Percentiles rank a stretch among this genome's conserved stretches.
Evolutionary conservation across 495 filamentous ascomycete genomes (phyloP).

Genomic region (Patellaria atrata): DNA sequence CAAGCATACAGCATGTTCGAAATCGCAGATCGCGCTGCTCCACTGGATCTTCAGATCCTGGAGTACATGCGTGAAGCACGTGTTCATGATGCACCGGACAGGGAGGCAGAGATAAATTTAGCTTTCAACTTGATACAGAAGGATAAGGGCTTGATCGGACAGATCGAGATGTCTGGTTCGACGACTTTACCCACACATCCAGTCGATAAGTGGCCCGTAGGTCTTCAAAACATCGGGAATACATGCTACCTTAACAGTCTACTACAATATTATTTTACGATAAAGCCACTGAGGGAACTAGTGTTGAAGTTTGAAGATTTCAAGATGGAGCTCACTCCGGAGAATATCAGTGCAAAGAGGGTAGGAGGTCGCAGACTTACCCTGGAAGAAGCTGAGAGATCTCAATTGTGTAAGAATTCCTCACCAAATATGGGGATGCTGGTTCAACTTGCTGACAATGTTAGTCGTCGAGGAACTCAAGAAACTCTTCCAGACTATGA

Average conservation of each 20-base stretch:
- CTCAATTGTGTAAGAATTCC: constrained; percentile 50
- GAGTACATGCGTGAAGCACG: neutral
- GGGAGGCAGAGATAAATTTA: constrained; percentile 3
- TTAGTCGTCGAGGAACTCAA: constrained; percentile 60
- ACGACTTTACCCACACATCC: constrained; percentile 8
- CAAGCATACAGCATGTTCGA: constrained; percentile 44
- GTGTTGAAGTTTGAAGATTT: constrained; percentile 57
- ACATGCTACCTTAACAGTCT: constrained; percentile 98
- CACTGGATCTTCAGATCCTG: constrained; percentile 9
- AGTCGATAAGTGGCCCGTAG: constrained; percentile 50
- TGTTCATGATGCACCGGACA: constrained; percentile 24
- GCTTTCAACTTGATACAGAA: constrained; percentile 9
- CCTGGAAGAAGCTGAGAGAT: constrained; percentile 47
- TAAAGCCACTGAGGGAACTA: constrained; percentile 68
- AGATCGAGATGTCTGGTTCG: neutral
- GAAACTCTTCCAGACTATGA: constrained; percentile 59
- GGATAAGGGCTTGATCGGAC: constrained; percentile 5
- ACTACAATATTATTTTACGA: constrained; percentile 85
- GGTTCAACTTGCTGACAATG: constrained; percentile 6
- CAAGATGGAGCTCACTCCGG: constrained; percentile 48
- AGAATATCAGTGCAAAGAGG: constrained; percentile 43
- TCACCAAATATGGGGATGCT: too few relatives aligned
- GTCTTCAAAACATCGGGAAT: constrained; percentile 84
- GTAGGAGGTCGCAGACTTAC: constrained; percentile 50
- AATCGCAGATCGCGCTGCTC: constrained; percentile 34